Percentiles rank a stretch among this genome's conserved stretches.
Conservation (phyloP, 1,139 yeast genomes). For the Debaryomyces subglobosus region DNA sequence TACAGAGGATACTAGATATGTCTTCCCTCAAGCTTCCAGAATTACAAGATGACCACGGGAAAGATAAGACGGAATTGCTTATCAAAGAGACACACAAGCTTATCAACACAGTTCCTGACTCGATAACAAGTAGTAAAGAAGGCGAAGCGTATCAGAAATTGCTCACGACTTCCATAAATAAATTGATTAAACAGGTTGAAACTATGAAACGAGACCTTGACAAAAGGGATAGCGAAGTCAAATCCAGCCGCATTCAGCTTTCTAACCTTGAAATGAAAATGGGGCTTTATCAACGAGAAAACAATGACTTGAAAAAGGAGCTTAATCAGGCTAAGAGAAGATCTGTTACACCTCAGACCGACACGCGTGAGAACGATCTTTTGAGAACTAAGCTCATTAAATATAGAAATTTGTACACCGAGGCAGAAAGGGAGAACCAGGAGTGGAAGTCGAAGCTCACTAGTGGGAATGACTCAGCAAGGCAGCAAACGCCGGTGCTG, state of each 20-base stretch:
- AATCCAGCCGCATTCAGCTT: conserved; percentile 5
- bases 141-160: conserved; percentile 29
- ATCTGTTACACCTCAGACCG: conserved; percentile 17
- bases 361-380: conserved; percentile 31
- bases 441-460: conserved; percentile 5
- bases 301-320: conserved; percentile 19
- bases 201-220: conserved; percentile 19
- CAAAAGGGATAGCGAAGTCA: conserved; percentile 1
- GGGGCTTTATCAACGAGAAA: conserved; percentile 19
- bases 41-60: conserved; percentile 12
- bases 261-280: conserved; percentile 13
- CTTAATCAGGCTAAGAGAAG: conserved; percentile 15
- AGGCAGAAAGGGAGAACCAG: conserved; percentile 13
- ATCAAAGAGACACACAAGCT: conserved; percentile 35
- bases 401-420: conserved; percentile 35
- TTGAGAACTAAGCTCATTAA: conserved; percentile 38
- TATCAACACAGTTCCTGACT: conserved; percentile 27
- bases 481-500: neutral
- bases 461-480: neutral
- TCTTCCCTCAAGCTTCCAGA: conserved; percentile 15
- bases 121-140: conserved; percentile 25
- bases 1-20: conserved; percentile 11
- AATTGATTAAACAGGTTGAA: conserved; percentile 26
- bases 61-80: conserved; percentile 27
- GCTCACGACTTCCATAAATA: conserved; percentile 26